phyloP scores from a whole-genome alignment of 2,329 filamentous ascomycete genomes.

The Fusarium siculi region DNA sequence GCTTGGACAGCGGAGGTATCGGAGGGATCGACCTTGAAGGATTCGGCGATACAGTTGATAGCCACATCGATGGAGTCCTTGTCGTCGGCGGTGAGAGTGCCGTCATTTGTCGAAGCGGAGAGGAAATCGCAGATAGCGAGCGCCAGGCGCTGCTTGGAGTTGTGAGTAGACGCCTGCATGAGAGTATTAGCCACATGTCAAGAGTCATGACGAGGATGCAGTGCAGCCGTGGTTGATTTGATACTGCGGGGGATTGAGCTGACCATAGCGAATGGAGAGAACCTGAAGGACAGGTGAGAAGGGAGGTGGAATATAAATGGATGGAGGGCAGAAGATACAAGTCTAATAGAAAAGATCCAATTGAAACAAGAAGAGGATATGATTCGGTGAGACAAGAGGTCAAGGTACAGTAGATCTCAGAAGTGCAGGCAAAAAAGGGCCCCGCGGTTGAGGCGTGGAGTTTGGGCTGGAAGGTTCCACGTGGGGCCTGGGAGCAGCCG shows the following conservation, averaged over 20 bases:
- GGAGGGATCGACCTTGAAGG: conserved; percentile 91
- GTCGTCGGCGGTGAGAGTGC: conserved; percentile 88
- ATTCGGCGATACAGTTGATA: conserved; percentile 91
- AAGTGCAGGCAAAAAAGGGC: conserved; percentile 29
- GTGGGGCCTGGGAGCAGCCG: conserved; percentile 37
- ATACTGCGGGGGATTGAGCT: conserved; percentile 17
- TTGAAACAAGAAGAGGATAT: neutral
- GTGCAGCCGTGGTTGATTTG: neutral
- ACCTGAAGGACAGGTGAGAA: conserved; percentile 15
- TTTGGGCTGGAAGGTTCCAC: conserved; percentile 47
- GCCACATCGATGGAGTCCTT: conserved; percentile 94
- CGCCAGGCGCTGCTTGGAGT: conserved; percentile 84
- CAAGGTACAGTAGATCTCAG: conserved; percentile 8
- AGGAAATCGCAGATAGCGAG: conserved; percentile 98
- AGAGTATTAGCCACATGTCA: conserved; percentile 12
- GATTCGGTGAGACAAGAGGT: conserved; percentile 12
- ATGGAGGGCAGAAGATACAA: neutral
- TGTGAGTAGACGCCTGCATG: conserved; percentile 49
- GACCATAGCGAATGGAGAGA: conserved; percentile 22
- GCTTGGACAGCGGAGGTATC: conserved; percentile 78
- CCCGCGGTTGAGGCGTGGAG: conserved; percentile 39
- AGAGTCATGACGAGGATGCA: conserved; percentile 7
- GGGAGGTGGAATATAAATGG: neutral
- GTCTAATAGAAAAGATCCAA: conserved; percentile 12
- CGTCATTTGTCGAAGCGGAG: conserved; percentile 82